Percentiles rank a stretch among this genome's conserved stretches.
Conservation (phyloP, 192 early-diverging fungal species). For the Rhizophagus prolifer region DNA sequence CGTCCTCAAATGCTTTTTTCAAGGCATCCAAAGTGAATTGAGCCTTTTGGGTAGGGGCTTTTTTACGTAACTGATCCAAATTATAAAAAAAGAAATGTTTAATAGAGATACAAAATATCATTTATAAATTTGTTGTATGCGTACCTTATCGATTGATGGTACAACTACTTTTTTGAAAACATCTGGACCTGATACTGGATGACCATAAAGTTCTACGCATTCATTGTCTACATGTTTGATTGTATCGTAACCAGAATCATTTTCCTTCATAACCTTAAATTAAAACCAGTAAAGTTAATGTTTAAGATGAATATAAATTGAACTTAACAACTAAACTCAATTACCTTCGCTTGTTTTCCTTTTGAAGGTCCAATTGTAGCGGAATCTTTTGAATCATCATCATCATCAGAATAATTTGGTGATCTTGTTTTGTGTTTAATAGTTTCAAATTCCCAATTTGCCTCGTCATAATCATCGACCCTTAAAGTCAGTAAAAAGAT, state of each 20-base stretch:
- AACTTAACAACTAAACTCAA: not conserved
- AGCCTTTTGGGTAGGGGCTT: conserved; percentile 34
- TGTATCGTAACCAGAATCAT: conserved; percentile 45
- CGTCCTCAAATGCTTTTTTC: conserved; percentile 40
- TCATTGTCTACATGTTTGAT: conserved; percentile 34
- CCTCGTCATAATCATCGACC: conserved; percentile 40
- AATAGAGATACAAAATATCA: not conserved
- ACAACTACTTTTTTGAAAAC: conserved; percentile 40
- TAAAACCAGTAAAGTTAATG: conserved; percentile 8
- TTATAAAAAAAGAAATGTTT: not conserved
- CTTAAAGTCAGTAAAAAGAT: conserved; percentile 16
- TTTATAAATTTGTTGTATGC: not conserved
- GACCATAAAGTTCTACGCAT: conserved; percentile 24
- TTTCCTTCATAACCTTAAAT: conserved; percentile 20
- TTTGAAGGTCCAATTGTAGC: conserved; percentile 29
- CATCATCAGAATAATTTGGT: conserved; percentile 25
- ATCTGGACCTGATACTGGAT: conserved; percentile 30
- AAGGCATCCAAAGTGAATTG: conserved; percentile 43
- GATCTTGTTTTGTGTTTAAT: conserved; percentile 37
- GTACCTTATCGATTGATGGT: conserved; percentile 25
- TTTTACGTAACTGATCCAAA: conserved; percentile 35
- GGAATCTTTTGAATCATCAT: not conserved
- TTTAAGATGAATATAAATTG: not conserved
- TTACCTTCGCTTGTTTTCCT: conserved; percentile 30
- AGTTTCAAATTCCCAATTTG: conserved; percentile 59